Base-by-base conservation (phyloP, 345 rosid genomes). In the Camelina sativa region DNA sequence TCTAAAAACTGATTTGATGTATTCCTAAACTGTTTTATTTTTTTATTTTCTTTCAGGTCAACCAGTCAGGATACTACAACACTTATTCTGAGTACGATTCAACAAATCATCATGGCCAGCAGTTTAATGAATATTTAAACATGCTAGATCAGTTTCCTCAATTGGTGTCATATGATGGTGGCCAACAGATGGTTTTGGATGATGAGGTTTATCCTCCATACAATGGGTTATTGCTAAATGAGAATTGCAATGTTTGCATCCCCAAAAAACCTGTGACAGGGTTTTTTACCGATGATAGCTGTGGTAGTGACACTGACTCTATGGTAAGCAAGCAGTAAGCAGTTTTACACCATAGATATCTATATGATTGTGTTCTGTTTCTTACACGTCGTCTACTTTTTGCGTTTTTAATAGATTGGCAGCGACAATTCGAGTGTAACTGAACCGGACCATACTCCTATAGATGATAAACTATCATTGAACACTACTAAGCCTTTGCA, bases 281-380 rank as follows among this genome's bases (percentile, higher is more conserved):
- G 34, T 11, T 20, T 65, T 6, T 64, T 1, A 0, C 48, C 1
- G 38, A 22, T 64, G 22, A 19, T 30, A 52, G 64, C 69, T 30
- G 63, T 56, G 71, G 65, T 64, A 4, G 4, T 34, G 71, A 73
- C 38, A 44, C 64, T 46, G 71, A 56, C 64, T 73, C 77, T 44
- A 64, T 11, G 71, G 77, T 73, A 73, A 65, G 30, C 5, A 0
- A 28, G 6, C 28, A 30, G 35, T 32, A 6, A 32, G 8, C 35
- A 32, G 1, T 28, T 28, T 28, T 28, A 28, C 30, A 28, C 30
- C 5, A 28, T 28, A 3, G 5, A 4, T 28, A 4, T 28, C 30
- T 28, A 28, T 28, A 28, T 28, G 30, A 28, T 28, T 28, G 30
- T 4, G 34, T 52, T 52, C 4, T 52, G 20, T 63, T 62, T 63